phyloP scores from a whole-genome alignment of 345 rosid genomes.

The Microcos paniculata region DNA sequence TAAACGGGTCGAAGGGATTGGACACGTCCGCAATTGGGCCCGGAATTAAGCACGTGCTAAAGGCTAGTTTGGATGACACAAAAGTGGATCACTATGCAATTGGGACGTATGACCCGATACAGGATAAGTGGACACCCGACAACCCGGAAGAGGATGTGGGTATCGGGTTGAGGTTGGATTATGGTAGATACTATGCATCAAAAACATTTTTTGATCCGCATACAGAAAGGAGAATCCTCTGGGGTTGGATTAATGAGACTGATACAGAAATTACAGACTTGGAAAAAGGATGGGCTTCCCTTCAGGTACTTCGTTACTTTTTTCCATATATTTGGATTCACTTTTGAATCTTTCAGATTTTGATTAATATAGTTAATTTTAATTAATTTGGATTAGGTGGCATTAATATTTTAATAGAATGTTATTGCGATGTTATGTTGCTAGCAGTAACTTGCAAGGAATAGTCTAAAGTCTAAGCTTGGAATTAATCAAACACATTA shows the following conservation, averaged over 20 bases:
- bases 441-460: no score
- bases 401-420: no score
- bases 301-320: conserved; percentile 87
- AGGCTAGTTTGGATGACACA: conserved; percentile 86
- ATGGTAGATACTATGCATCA: conserved; percentile 87
- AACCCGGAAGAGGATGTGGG: conserved; percentile 77
- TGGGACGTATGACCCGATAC: conserved; percentile 62
- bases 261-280: conserved; percentile 70
- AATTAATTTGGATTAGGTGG: no score
- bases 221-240: conserved; percentile 66
- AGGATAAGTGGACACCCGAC: conserved; percentile 79
- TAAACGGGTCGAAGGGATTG: conserved; percentile 48
- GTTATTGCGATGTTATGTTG: no score
- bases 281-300: conserved; percentile 88
- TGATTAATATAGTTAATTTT: no score
- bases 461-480: background rate
- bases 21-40: conserved; percentile 71
- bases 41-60: conserved; percentile 71
- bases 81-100: conserved; percentile 75
- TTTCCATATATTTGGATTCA: no score
- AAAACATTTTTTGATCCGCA: conserved; percentile 79
- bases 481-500: background rate
- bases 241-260: conserved; percentile 98
- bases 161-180: conserved; percentile 71
- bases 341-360: no score